Percentiles rank a stretch among this genome's conserved stretches.
These are phyloP conservation scores for Plantago ovata DNA, from an alignment of 257 asterid species.

Conservation along the genomic window DNA sequence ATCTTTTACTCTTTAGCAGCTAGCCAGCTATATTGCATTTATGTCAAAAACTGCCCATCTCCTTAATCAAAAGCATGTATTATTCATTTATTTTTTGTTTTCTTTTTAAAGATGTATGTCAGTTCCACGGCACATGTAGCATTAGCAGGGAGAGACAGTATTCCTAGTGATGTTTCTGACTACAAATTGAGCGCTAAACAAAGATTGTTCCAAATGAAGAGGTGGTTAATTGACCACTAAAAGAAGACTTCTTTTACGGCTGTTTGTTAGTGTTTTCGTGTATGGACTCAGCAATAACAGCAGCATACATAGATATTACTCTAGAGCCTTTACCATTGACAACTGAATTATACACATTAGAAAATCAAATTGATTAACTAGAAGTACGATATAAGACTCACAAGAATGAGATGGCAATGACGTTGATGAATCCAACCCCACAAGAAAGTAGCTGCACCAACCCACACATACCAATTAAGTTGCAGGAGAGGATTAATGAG, in stretches of 20 bases:
- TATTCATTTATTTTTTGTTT: too few species aligned
- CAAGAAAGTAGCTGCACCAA: constrained; percentile 61
- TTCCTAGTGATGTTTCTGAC: background rate
- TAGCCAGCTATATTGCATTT: too few species aligned
- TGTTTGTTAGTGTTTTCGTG: background rate
- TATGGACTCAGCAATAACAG: background rate
- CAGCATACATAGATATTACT: too few species aligned
- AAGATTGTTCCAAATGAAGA: background rate
- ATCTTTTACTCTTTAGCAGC: background rate
- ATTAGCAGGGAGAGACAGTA: background rate
- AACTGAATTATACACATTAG: background rate
- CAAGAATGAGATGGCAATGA: constrained; percentile 77
- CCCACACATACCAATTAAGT: constrained; percentile 71
- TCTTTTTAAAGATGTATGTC: background rate
- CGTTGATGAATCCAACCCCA: constrained; percentile 87
- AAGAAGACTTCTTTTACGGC: background rate
- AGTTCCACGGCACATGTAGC: background rate
- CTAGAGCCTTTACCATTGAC: background rate
- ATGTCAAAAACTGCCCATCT: background rate
- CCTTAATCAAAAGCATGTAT: too few species aligned
- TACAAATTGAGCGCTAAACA: background rate
- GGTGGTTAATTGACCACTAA: background rate
- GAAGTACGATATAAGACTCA: constrained; percentile 28
- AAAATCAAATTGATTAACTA: constrained; percentile 5
- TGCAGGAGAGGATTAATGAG: constrained; percentile 52